These are phyloP conservation scores for Rosa persica DNA, from an alignment of 306 rosid genomes.

Conservation along the genomic window DNA sequence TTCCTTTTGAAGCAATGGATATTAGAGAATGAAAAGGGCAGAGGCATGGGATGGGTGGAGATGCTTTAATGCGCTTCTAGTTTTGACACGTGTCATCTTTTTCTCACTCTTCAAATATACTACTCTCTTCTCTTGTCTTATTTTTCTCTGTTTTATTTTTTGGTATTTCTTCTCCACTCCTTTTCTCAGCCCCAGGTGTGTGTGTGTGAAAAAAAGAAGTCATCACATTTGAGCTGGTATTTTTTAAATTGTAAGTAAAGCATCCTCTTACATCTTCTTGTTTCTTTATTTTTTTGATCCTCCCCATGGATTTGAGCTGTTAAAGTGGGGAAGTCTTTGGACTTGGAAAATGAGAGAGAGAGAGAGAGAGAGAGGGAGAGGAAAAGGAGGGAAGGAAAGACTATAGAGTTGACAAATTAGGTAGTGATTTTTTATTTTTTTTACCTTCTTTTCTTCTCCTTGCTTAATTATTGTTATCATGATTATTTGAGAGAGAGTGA, in stretches of 20 bases:
- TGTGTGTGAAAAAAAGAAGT: not conserved
- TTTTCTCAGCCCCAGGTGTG: constrained; percentile 29
- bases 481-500: constrained; percentile 37
- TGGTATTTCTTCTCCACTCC: constrained; percentile 27
- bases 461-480: constrained; percentile 36
- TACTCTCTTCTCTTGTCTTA: not conserved
- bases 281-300: constrained; percentile 32
- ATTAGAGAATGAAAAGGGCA: constrained; percentile 41
- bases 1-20: constrained; percentile 2
- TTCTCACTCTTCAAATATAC: constrained; percentile 28
- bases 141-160: constrained; percentile 4
- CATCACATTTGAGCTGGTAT: constrained; percentile 32
- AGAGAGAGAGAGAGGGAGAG: constrained; percentile 8
- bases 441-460: constrained; percentile 24
- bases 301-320: constrained; percentile 56
- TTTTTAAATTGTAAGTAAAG: constrained; percentile 32
- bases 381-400: constrained; percentile 25
- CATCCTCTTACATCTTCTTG: constrained; percentile 20
- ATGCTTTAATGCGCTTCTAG: constrained; percentile 45
- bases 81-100: constrained; percentile 53
- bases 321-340: constrained; percentile 10
- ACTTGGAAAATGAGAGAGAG: constrained; percentile 21
- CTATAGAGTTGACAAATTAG: constrained; percentile 64
- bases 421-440: constrained; percentile 43
- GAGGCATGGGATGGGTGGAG: constrained; percentile 54